Conservation (phyloP, 2,329 filamentous ascomycete species). For the Talaromyces piceae region DNA sequence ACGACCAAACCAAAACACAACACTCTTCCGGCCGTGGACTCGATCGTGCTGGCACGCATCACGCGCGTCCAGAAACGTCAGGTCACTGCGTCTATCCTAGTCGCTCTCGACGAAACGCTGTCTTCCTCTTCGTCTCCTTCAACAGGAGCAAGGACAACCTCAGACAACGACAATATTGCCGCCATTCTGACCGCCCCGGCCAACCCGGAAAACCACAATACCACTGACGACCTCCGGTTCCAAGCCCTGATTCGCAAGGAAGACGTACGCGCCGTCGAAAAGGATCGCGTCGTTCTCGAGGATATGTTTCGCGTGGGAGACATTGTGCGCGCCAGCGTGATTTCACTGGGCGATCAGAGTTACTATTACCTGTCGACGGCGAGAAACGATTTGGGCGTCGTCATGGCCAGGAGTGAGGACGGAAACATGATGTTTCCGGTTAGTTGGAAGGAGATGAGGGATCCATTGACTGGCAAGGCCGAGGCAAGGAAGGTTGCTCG, state of each 20-base stretch:
- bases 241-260: slow-evolving; percentile 79
- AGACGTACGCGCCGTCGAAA: slow-evolving; percentile 90
- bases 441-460: slow-evolving; percentile 91
- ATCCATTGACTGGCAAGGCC: slow-evolving; percentile 66
- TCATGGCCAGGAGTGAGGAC: slow-evolving; percentile 81
- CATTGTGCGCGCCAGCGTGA: slow-evolving; percentile 79
- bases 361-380: slow-evolving; percentile 95
- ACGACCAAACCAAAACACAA: slow-evolving; percentile 49
- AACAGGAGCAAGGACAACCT: too few species aligned
- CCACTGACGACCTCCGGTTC: slow-evolving; percentile 61
- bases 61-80: slow-evolving; percentile 79
- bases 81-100: slow-evolving; percentile 77
- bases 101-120: slow-evolving; percentile 50
- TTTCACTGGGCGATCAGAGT: slow-evolving; percentile 84
- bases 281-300: slow-evolving; percentile 85
- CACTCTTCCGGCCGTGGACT: slow-evolving; percentile 73
- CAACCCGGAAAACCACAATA: slow-evolving; percentile 35
- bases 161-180: slow-evolving; percentile 31
- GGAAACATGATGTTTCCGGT: slow-evolving; percentile 89
- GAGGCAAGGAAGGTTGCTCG: slow-evolving; percentile 91
- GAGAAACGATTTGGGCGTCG: slow-evolving; percentile 82
- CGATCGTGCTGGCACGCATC: slow-evolving; percentile 74
- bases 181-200: slow-evolving; percentile 31
- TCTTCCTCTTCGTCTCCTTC: too few species aligned
- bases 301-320: slow-evolving; percentile 91